Percentiles rank a stretch among this genome's conserved stretches.
Evolutionary conservation across 1,284 basidiomycete species (phyloP).

Genomic region (Hemileia vastatrix): DNA sequence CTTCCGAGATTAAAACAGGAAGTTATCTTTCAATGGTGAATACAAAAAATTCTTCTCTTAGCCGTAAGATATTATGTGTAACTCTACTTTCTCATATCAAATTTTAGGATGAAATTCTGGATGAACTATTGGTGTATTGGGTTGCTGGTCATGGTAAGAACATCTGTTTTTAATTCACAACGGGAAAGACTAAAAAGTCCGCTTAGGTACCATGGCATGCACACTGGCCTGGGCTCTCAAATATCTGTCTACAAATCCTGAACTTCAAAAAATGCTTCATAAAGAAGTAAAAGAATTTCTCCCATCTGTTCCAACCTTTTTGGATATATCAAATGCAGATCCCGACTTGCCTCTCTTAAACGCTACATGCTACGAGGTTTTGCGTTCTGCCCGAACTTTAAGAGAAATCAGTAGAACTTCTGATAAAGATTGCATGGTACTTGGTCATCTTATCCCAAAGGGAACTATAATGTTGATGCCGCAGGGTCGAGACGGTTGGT

Average conservation of each 20-base stretch:
- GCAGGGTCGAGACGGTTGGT: background rate
- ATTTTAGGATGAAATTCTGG: conserved; percentile 10
- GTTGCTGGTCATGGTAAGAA: conserved; percentile 20
- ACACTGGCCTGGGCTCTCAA: conserved; percentile 21
- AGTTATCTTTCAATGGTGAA: too few relatives aligned
- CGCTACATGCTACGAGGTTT: conserved; percentile 7
- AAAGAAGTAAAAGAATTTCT: conserved; percentile 5
- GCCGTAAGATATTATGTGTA: too few relatives aligned
- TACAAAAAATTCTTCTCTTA: too few relatives aligned
- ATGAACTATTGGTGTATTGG: conserved; percentile 20
- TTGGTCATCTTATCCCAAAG: conserved; percentile 7
- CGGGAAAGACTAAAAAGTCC: too few relatives aligned
- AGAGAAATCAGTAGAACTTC: conserved; percentile 7
- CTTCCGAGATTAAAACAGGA: too few relatives aligned
- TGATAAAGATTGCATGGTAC: conserved; percentile 1
- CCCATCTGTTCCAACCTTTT: conserved; percentile 10
- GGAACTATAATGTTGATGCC: conserved; percentile 17
- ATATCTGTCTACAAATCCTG: conserved; percentile 12
- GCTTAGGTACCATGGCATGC: conserved; percentile 22
- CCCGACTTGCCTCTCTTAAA: conserved; percentile 5
- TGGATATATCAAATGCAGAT: conserved; percentile 9
- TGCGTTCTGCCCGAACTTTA: conserved; percentile 9
- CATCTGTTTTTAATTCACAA: background rate
- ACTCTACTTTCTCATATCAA: background rate
- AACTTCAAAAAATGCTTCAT: conserved; percentile 9